Percentiles rank a stretch among this genome's conserved stretches.
Conservation (phyloP, 2,329 filamentous ascomycete species). For the Fusarium compactum region DNA sequence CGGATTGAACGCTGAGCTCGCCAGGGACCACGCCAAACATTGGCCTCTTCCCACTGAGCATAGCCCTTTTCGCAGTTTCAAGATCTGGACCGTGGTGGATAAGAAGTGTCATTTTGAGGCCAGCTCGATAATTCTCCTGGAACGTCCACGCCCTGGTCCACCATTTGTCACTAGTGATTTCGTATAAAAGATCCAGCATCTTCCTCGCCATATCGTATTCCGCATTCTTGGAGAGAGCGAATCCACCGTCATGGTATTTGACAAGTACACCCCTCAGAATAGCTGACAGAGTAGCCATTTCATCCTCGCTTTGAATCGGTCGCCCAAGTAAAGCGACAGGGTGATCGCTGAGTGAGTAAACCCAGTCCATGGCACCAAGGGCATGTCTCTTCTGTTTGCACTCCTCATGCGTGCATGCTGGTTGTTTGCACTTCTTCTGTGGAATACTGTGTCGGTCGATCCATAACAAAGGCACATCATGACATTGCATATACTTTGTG, state of each 20-base stretch:
- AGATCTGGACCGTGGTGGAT: conserved; percentile 42
- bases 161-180: conserved; percentile 48
- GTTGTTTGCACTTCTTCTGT: conserved; percentile 39
- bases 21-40: conserved; percentile 32
- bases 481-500: conserved; percentile 42
- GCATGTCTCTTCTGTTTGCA: conserved; percentile 46
- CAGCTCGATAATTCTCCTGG: conserved; percentile 51
- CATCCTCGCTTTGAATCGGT: conserved; percentile 14
- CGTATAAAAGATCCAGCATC: conserved; percentile 39
- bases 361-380: conserved; percentile 50
- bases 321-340: conserved; percentile 49
- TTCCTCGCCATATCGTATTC: conserved; percentile 13
- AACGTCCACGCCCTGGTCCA: conserved; percentile 52
- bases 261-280: conserved; percentile 43
- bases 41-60: background rate
- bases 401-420: conserved; percentile 23
- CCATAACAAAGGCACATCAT: conserved; percentile 43
- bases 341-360: conserved; percentile 49
- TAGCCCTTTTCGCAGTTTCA: conserved; percentile 39
- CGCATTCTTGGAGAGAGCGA: conserved; percentile 8
- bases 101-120: conserved; percentile 46
- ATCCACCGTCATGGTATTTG: conserved; percentile 4
- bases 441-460: conserved; percentile 49
- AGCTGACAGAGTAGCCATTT: conserved; percentile 17
- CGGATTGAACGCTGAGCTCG: conserved; percentile 45